phyloP scores from a whole-genome alignment of 176 grass and related monocot species.

The Triticum dicoccoides region DNA sequence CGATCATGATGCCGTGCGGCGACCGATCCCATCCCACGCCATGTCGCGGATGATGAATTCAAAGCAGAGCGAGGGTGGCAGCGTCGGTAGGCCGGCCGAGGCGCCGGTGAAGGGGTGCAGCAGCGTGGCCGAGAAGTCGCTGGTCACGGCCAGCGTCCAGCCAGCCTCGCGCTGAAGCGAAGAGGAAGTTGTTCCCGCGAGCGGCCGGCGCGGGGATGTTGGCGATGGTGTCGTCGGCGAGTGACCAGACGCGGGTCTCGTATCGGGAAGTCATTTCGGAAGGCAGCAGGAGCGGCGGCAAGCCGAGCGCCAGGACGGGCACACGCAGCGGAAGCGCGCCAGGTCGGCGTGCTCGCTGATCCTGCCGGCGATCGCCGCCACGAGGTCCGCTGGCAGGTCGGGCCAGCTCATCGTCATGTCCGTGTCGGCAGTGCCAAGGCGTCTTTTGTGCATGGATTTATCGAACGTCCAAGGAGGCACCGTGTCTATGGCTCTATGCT shows the following conservation, averaged over 20 bases:
- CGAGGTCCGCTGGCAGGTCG: too few species aligned
- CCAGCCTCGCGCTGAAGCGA: neutral
- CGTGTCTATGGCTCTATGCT: too few species aligned
- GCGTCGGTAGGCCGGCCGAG: neutral
- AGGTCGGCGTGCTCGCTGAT: neutral
- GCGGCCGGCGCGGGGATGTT: neutral
- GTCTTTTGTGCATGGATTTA: too few species aligned
- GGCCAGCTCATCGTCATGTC: too few species aligned
- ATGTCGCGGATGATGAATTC: neutral
- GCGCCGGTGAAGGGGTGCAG: neutral
- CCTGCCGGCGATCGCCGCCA: neutral
- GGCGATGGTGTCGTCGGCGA: neutral
- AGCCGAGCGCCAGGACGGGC: neutral
- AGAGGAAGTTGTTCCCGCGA: neutral
- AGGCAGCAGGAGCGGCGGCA: neutral
- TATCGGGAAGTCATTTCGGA: neutral
- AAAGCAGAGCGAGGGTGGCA: neutral
- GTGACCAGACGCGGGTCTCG: neutral
- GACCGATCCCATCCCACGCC: neutral
- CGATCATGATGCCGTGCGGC: neutral
- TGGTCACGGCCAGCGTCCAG: conserved; percentile 5
- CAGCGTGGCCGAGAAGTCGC: neutral
- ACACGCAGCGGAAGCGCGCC: neutral
- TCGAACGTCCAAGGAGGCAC: too few species aligned
- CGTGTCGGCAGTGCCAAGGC: too few species aligned